Base-by-base conservation (phyloP, 1,284 basidiomycete genomes). In the Neotropicomus parvogracilis region DNA sequence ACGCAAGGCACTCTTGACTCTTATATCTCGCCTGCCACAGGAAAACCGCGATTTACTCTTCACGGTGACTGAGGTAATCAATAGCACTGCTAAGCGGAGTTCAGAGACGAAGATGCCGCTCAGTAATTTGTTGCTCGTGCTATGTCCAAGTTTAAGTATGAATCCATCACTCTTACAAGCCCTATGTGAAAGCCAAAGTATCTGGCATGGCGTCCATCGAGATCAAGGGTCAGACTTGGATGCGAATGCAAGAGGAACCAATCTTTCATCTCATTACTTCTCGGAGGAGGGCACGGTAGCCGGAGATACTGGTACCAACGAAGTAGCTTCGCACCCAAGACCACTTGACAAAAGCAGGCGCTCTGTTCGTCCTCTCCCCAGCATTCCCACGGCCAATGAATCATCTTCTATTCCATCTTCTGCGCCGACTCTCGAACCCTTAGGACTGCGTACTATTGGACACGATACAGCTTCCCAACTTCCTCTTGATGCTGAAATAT, bases 21-120 rank as follows among this genome's bases (percentile, higher is more conserved):
- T 91, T 24, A 74, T 90, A 38, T 67, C 74, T n/a, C 76, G 77
- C 44, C 71, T 91, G 0, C 88, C 88, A 0, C 65, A 64, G 47
- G 86, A 87, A 64, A 90, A 90, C 54, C 75, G 79, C 27, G 86
- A 89, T 59, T 70, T 91, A 27, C 69, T 90, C 40, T 73, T 77
- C 48, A 90, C 88, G 1, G 79, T 90, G 20, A 75, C 79, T 13
- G 85, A 90, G 49, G 71, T 91, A 34, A 85, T 91, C 57, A 79
- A 75, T 44, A 79, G 75, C 33, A 89, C 87, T 2, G 80, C 84
- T 0, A 72, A 70, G 46, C 74, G 75, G 48, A 75, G 74, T 55
- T 77, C 75, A 54, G 78, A 80, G 60, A 92, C 88, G 29, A 89
- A 88, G 72, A 92, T 92, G 89, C 87, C 88, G 1, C 62, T 92